Base-by-base conservation (phyloP, 805 yeast species). In the Yarrowia sp. region DNA sequence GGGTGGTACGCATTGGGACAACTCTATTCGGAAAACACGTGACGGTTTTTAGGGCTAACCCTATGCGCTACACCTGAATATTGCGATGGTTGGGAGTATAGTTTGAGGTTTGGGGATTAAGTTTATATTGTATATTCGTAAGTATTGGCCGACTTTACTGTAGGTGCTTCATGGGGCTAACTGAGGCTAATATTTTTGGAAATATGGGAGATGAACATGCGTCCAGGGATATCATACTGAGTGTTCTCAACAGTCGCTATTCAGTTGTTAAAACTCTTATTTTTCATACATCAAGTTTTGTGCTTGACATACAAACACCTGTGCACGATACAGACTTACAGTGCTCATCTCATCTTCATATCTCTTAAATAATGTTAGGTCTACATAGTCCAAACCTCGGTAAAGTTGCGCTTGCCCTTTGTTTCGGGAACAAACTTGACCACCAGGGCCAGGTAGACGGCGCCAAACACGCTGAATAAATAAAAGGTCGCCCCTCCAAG, bases 401-500 rank as follows among this genome's bases (percentile, higher is more conserved):
- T 83, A 66, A 86, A 86, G 2, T 82, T 76, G 7, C 70, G 67
- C 65, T 79, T 80, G 1, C 91, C 91, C 67, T 82, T 87, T 0
- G 96, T 89, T 70, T 90, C 96, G 1, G 97, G 97, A 7, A 90
- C 77, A 44, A 70, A 70, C 4, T 60, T 68, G 56, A 72, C 68
- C 22, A 85, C 77, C 68, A 85, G 85, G 12, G 73, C 63, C 29
- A 76, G 78, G 18, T 63, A 62, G 14, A 24, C 44, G 2, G 61
- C 22, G 6, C 67, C 68, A 33, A 62, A 59, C 9, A 63, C 64
- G 27, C 76, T 64, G 63, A 94, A 92, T 9, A 89, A 70, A 62
- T 84, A 77, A 76, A 89, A 94, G 27, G 88, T 90, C 49, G 81
- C 83, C 0, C 97, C 91, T 9, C 97, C 97, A 38, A 92, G 71